Evolutionary conservation across 345 rosid genomes (phyloP).

Genomic region (Syzygium aromaticum): DNA sequence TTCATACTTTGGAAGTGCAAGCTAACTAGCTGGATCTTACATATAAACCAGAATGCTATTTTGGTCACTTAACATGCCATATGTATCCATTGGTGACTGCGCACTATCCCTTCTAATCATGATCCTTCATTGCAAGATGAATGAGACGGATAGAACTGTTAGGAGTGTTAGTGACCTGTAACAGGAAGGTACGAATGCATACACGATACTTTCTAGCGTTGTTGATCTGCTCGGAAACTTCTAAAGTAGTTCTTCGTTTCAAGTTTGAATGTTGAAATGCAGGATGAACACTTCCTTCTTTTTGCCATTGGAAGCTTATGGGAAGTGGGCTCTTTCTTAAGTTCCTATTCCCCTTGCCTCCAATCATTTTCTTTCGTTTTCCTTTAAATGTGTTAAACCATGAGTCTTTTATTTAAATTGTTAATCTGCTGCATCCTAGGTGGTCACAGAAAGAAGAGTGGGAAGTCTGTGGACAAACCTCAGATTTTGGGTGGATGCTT

Average conservation of each 20-base stretch:
- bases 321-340: neutral
- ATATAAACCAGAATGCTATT: neutral
- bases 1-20: neutral
- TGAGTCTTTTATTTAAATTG: neutral
- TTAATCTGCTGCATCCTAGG: neutral
- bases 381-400: neutral
- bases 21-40: neutral
- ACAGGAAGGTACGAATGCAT: neutral
- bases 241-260: neutral
- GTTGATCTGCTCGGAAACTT: neutral
- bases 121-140: neutral
- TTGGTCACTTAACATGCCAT: neutral
- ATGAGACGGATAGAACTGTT: neutral
- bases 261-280: neutral
- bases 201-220: neutral
- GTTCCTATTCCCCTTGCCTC: neutral
- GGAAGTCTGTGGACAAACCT: conserved; percentile 23
- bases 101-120: neutral
- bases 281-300: neutral
- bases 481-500: conserved; percentile 47
- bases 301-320: neutral
- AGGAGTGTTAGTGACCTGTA: neutral
- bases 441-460: conserved; percentile 26
- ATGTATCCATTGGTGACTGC: neutral
- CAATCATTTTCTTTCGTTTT: neutral